phyloP scores from a whole-genome alignment of 257 asterid genomes.

The Ajuga chamaepitys region DNA sequence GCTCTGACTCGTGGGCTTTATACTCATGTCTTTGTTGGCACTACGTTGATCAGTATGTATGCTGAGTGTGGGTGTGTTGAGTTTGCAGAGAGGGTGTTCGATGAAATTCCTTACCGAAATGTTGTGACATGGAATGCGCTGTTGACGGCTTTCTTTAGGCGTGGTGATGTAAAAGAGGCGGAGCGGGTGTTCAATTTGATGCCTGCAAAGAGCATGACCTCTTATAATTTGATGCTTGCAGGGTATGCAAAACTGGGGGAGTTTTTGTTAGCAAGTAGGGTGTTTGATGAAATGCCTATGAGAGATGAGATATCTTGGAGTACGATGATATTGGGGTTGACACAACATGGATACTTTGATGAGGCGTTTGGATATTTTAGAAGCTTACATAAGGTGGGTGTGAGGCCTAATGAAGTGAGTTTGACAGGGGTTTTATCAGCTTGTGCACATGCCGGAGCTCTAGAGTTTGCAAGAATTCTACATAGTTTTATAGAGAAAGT shows the following conservation, averaged over 20 bases:
- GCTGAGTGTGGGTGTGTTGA: conserved; percentile 57
- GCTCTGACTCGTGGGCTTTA: conserved; percentile 51
- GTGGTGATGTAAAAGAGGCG: conserved; percentile 42
- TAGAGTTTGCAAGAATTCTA: conserved; percentile 48
- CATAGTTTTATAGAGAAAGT: conserved; percentile 64
- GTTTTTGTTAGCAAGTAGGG: conserved; percentile 38
- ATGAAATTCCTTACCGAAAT: conserved; percentile 66
- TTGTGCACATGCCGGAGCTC: conserved; percentile 71
- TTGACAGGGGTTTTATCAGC: conserved; percentile 74
- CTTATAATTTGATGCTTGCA: conserved; percentile 79
- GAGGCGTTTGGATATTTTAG: conserved; percentile 47
- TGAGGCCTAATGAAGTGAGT: conserved; percentile 68
- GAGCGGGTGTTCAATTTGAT: conserved; percentile 43
- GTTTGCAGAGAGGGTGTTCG: conserved; percentile 46
- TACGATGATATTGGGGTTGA: conserved; percentile 58
- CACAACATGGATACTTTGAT: conserved; percentile 42
- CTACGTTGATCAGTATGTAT: conserved; percentile 80
- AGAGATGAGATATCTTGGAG: conserved; percentile 83
- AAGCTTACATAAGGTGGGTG: conserved; percentile 42
- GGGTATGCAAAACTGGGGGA: conserved; percentile 61
- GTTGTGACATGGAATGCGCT: conserved; percentile 79
- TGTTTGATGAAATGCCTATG: conserved; percentile 46
- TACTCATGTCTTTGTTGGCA: conserved; percentile 62
- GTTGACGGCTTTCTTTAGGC: conserved; percentile 57
- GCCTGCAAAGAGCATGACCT: conserved; percentile 51